phyloP scores from a whole-genome alignment of 768 basidiomycete species.

The Lactarius trivialis region DNA sequence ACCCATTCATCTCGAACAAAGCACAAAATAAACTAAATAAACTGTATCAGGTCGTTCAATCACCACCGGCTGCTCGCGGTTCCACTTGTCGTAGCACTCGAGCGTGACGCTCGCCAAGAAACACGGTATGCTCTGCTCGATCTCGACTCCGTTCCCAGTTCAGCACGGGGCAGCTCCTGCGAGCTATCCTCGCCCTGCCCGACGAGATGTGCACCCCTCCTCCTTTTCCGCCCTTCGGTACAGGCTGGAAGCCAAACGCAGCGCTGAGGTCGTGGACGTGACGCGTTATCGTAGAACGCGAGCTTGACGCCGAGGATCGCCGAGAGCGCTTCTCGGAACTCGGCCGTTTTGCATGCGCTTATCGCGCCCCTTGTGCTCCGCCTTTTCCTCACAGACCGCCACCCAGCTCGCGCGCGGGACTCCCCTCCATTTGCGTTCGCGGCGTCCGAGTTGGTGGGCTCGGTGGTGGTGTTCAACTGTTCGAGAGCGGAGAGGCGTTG shows the following conservation, averaged over 20 bases:
- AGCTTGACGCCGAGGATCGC: slow-evolving; percentile 88
- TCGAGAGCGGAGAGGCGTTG: slow-evolving; percentile 59
- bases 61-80: slow-evolving; percentile 28
- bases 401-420: slow-evolving; percentile 79
- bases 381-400: slow-evolving; percentile 59
- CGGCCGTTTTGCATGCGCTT: slow-evolving; percentile 79
- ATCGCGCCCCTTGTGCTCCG: slow-evolving; percentile 65
- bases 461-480: neutral
- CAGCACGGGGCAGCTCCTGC: slow-evolving; percentile 68
- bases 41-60: neutral
- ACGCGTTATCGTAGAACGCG: slow-evolving; percentile 85
- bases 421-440: neutral
- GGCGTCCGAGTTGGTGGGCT: slow-evolving; percentile 22
- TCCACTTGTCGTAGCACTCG: slow-evolving; percentile 80
- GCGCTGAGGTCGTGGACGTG: slow-evolving; percentile 85
- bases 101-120: too few species aligned
- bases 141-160: slow-evolving; percentile 89
- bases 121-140: slow-evolving; percentile 80
- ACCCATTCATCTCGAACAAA: neutral
- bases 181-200: slow-evolving; percentile 70
- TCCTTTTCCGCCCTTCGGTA: slow-evolving; percentile 29
- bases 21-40: neutral
- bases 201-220: slow-evolving; percentile 49
- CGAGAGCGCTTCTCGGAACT: slow-evolving; percentile 87
- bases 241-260: slow-evolving; percentile 80